A percentile compares a stretch with the other conserved stretches of the same genome.
These are phyloP conservation scores for Trifolium pratense DNA, from an alignment of 306 rosid genomes.

Conservation along the genomic window DNA sequence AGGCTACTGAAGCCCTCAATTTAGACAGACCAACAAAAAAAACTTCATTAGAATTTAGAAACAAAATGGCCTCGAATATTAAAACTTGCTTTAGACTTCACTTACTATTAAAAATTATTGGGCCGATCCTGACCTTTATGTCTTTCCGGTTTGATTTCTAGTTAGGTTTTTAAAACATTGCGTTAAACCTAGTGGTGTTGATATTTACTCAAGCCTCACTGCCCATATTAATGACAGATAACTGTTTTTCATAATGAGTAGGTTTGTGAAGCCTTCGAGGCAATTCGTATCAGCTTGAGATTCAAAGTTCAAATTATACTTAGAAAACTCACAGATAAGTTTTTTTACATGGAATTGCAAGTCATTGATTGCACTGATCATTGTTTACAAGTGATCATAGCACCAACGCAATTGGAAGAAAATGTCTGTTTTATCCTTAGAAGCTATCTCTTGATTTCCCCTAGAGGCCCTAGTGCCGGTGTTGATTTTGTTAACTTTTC, in stretches of 20 bases:
- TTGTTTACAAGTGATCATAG: constrained; percentile 2
- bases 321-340: background rate
- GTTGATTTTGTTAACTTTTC: background rate
- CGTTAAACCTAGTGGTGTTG: constrained; percentile 4
- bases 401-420: background rate
- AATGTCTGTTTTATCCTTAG: constrained; percentile 9
- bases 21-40: too few relatives aligned
- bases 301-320: constrained; percentile 7
- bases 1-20: too few relatives aligned
- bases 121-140: too few relatives aligned
- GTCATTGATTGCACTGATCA: background rate
- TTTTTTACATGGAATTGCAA: constrained; percentile 20
- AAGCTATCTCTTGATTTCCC: constrained; percentile 6
- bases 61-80: too few relatives aligned
- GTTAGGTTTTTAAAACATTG: background rate
- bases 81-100: too few relatives aligned
- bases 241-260: constrained; percentile 4
- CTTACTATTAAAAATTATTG: too few relatives aligned
- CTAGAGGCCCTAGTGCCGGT: background rate
- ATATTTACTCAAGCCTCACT: constrained; percentile 2
- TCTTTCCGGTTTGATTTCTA: background rate
- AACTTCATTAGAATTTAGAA: too few relatives aligned
- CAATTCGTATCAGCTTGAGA: background rate
- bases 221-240: constrained; percentile 8
- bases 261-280: constrained; percentile 2